Evolutionary conservation across 257 asterid genomes (phyloP), one percentile per base, ranked within the genome.

Genomic region (Galeopsis tetrahit): DNA sequence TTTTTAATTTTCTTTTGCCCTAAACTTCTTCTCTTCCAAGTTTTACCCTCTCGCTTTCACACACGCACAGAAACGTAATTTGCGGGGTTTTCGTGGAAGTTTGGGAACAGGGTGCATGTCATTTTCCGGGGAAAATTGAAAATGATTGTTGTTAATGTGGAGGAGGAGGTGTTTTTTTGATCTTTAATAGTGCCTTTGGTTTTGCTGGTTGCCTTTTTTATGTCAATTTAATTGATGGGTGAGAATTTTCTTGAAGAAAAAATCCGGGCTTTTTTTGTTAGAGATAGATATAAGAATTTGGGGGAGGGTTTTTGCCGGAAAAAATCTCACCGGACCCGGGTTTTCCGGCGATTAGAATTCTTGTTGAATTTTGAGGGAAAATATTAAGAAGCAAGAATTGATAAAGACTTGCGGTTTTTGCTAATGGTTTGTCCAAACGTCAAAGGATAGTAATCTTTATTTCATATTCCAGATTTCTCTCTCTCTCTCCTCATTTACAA

Each of bases 401-500:
- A 80, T 2, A 48, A 53, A 79, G 76, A 81, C 81, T 78, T 33
- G 84, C 79, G 70, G 70, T 58, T 80, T 82, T 76, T 68, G 83
- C 64, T 57, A 69, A 58, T 80, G 82, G 86, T 82, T 84, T 84
- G 90, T 84, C 90, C 77, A 80, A 83, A 88, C 89, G 96, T 87
- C 91, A 75, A 90, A 82, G 76, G 71, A 31, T 83, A 80, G 83
- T 70, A 75, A 79, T 76, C 76, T 79, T 68, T 69, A 67, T 72
- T 74, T 75, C 39, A 5, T 39, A 75, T 38, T 61, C 80, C 74
- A 11, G 42, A 63, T 74, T 71, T 49, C 6, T 55, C 36, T 57
- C 5, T 2, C 53, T 52, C 52, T 74, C 76, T 53, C 72, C 67
- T 32, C 59, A 59, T 71, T 75, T 55, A 70, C 69, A 80, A 70